Base-by-base conservation (phyloP, 257 asterid species). In the Verbascum thapsus region DNA sequence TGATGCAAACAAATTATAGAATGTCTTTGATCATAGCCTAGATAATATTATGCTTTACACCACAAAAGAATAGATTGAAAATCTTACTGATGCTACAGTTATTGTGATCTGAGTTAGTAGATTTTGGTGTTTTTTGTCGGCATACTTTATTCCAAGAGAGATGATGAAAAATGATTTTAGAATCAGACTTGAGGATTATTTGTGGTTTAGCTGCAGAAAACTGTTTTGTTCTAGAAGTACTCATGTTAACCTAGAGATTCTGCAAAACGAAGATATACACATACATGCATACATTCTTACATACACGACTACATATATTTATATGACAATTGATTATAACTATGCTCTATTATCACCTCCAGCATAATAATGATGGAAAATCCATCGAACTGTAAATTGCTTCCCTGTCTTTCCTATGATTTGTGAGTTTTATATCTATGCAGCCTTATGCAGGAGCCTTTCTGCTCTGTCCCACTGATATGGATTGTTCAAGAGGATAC, bases 381-480 rank as follows among this genome's bases (percentile, higher is more conserved):
- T 66, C 60, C 50, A 30, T 15, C 41, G 50, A 66, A 17, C 8
- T 48, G 40, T 32, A 26, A 37, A 50, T 42, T 39, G 39, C 66
- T 57, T 52, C 39, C 40, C 20, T 49, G 67, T 68, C 68, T 45
- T 54, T 74, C 57, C 80, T 84, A 72, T 81, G 80, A 81, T 82
- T 73, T 81, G 84, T 85, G 88, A 84, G 78, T 84, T 85, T 83
- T 87, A 90, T 80, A 84, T 83, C 74, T 85, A 67, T 87, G 95
- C 99, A 94, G 99, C 95, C 96, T 94, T 77, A 90, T 94, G 99
- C 99, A 87, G 96, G 97, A 94, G 95, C 99, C 99, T 39, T 94
- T 94, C 73, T 81, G 96, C 97, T 94, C 95, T 76, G 90, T 94
- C 74, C 94, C 97, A 38, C 86, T 94, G 32, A 73, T 94, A 78